Conservation (phyloP, 805 yeast genomes). For the Suhomyces pyralidae region DNA sequence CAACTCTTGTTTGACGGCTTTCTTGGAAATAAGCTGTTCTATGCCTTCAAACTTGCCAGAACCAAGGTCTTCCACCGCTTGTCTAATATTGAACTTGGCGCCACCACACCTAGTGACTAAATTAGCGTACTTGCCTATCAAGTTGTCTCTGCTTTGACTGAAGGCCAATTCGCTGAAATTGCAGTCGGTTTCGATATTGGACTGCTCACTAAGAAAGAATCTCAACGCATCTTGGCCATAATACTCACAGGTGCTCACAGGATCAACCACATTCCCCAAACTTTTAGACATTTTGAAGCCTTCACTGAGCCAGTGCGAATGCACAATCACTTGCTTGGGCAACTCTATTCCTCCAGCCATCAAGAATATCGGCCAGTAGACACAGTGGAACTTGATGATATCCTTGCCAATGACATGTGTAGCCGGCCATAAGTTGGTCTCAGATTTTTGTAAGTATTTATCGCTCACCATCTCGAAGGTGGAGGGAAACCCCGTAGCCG, state of each 20-base stretch:
- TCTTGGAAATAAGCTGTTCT: constrained; percentile 17
- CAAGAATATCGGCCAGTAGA: constrained; percentile 91
- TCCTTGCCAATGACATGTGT: constrained; percentile 91
- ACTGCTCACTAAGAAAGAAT: constrained; percentile 71
- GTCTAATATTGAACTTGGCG: constrained; percentile 54
- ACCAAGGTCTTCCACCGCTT: constrained; percentile 36
- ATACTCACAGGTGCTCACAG: constrained; percentile 55
- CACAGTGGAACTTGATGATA: constrained; percentile 80
- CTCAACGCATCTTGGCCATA: constrained; percentile 76
- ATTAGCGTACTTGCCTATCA: constrained; percentile 83
- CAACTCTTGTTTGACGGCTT: constrained; percentile 10
- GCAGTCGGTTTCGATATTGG: constrained; percentile 73
- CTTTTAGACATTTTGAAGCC: constrained; percentile 95
- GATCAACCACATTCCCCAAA: constrained; percentile 91
- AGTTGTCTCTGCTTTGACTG: constrained; percentile 51
- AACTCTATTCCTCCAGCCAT: constrained; percentile 73
- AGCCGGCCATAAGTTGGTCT: constrained; percentile 54
- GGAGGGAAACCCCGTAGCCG: constrained; percentile 57
- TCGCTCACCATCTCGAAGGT: constrained; percentile 5
- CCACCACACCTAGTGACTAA: constrained; percentile 73
- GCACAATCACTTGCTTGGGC: constrained; percentile 79
- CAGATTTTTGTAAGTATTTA: background rate
- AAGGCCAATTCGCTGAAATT: constrained; percentile 67
- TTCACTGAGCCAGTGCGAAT: constrained; percentile 89
- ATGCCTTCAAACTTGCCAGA: constrained; percentile 20